phyloP scores from a whole-genome alignment of 805 yeast genomes.

The Citeromyces matritensis region DNA sequence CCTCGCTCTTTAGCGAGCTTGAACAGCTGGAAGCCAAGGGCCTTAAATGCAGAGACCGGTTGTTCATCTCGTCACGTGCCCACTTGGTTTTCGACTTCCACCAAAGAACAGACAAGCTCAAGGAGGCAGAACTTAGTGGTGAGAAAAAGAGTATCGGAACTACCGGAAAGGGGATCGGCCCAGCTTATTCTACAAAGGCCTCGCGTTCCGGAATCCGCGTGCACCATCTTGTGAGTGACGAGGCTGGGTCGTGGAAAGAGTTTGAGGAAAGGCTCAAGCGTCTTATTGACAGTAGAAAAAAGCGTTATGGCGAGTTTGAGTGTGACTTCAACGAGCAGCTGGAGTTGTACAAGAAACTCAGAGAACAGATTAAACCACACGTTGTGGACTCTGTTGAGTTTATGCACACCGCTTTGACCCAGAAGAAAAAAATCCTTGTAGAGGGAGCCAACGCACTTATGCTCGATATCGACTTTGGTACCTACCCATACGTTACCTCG shows the following conservation, averaged over 20 bases:
- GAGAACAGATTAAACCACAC: conserved; percentile 68
- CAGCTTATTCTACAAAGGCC: conserved; percentile 93
- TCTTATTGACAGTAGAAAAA: conserved; percentile 64
- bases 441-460: conserved; percentile 98
- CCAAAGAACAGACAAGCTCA: conserved; percentile 89
- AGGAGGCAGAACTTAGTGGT: conserved; percentile 77
- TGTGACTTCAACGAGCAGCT: conserved; percentile 76
- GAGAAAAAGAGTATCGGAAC: conserved; percentile 88
- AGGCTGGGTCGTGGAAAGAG: conserved; percentile 87
- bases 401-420: conserved; percentile 62
- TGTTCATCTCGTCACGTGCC: conserved; percentile 85
- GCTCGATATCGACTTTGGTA: conserved; percentile 96
- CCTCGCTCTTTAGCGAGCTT: conserved; percentile 83
- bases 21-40: conserved; percentile 74
- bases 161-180: conserved; percentile 98
- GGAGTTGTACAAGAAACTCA: conserved; percentile 57
- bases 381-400: conserved; percentile 87
- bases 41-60: conserved; percentile 54
- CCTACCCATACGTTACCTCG: conserved; percentile 94
- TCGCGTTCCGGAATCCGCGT: conserved; percentile 94
- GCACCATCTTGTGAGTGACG: conserved; percentile 85
- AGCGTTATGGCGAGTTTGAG: conserved; percentile 88
- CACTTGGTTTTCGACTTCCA: conserved; percentile 97
- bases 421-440: conserved; percentile 74
- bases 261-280: conserved; percentile 68